These are phyloP conservation scores for Canavalia gladiata DNA, from an alignment of 306 rosid species.

Conservation along the genomic window DNA sequence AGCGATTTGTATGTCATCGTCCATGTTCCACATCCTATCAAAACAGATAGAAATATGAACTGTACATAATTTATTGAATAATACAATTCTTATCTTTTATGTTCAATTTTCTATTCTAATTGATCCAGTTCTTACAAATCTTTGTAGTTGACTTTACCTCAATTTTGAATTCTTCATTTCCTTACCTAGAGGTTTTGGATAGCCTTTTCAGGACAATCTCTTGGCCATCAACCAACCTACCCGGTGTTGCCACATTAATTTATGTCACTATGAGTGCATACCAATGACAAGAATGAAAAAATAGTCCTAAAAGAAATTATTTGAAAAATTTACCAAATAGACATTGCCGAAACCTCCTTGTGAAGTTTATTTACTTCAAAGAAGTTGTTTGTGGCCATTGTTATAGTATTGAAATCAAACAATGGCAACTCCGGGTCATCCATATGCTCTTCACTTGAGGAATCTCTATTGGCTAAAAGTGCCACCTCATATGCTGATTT, in stretches of 20 bases:
- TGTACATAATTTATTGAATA: no score
- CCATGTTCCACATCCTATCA: no score
- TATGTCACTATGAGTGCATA: constrained; percentile 38
- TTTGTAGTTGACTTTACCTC: constrained; percentile 65
- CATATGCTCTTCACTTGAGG: constrained; percentile 49
- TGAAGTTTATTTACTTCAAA: constrained; percentile 54
- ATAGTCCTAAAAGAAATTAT: no score
- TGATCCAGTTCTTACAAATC: not conserved
- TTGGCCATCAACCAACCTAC: constrained; percentile 56
- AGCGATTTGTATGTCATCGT: no score
- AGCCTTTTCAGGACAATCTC: constrained; percentile 75
- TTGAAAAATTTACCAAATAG: constrained; percentile 45
- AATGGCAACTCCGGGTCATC: constrained; percentile 54
- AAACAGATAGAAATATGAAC: no score
- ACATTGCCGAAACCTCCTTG: constrained; percentile 62
- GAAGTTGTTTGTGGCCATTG: constrained; percentile 51
- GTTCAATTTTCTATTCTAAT: no score
- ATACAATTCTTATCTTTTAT: no score
- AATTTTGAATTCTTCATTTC: constrained; percentile 69
- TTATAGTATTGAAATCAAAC: constrained; percentile 45
- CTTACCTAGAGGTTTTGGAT: constrained; percentile 64
- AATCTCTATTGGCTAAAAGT: constrained; percentile 50
- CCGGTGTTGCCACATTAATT: constrained; percentile 46
- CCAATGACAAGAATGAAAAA: not conserved
- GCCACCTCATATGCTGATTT: constrained; percentile 37